Evolutionary conservation across 2,329 filamentous ascomycete species (phyloP).

Genomic region (Exophiala aquamarina): DNA sequence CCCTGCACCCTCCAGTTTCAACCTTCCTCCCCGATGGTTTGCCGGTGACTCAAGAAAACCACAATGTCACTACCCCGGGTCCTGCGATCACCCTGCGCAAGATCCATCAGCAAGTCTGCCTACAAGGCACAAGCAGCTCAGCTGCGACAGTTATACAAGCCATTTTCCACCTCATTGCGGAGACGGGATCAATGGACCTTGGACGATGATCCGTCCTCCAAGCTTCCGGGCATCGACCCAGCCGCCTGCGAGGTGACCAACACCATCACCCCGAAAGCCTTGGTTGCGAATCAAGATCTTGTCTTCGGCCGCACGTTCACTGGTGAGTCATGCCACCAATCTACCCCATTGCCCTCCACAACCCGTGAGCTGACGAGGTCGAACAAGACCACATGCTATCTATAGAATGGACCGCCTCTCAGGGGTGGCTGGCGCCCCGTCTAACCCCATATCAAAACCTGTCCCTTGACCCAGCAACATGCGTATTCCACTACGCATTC

Average conservation of each 20-base stretch:
- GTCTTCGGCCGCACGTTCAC: conserved; percentile 91
- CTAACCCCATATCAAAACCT: conserved; percentile 97
- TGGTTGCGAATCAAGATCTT: conserved; percentile 74
- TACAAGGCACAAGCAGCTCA: conserved; percentile 12
- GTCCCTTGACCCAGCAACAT: conserved; percentile 90
- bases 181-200: conserved; percentile 13
- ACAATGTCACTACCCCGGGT: conserved; percentile 25
- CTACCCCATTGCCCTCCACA: too few species aligned
- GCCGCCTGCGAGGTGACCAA: conserved; percentile 72
- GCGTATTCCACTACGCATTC: conserved; percentile 98
- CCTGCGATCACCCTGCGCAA: conserved; percentile 22
- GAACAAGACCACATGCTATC: conserved; percentile 89
- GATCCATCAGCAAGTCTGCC: conserved; percentile 12
- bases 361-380: neutral
- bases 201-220: conserved; percentile 20
- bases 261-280: conserved; percentile 71
- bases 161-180: conserved; percentile 22
- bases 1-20: too few species aligned
- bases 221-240: conserved; percentile 70
- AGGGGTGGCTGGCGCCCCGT: conserved; percentile 79
- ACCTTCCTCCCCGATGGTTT: too few species aligned
- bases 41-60: neutral
- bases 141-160: conserved; percentile 14
- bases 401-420: conserved; percentile 82
- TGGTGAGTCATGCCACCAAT: conserved; percentile 51